A percentile compares a stretch with the other conserved stretches of the same genome.
phyloP scores from a whole-genome alignment of 345 rosid genomes.

The Eucalyptus caleyi region DNA sequence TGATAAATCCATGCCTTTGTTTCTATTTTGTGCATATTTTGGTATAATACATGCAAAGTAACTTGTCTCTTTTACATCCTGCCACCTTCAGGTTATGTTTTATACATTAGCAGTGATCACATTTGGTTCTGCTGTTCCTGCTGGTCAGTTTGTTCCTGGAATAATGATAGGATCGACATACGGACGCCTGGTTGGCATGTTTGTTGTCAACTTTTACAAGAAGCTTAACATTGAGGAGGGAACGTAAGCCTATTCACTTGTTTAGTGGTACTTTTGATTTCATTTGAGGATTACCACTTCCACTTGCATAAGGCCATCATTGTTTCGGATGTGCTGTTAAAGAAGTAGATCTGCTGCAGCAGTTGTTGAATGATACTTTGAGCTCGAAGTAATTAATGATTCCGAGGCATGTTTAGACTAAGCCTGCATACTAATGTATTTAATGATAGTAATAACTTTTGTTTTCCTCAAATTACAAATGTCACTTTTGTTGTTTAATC shows the following conservation, averaged over 20 bases:
- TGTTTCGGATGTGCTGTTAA: neutral
- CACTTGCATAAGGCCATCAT: neutral
- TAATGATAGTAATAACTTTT: neutral
- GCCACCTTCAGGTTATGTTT: constrained; percentile 77
- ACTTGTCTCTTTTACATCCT: neutral
- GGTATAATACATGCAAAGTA: neutral
- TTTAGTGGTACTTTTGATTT: neutral
- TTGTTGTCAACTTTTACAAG: constrained; percentile 80
- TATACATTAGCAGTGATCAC: constrained; percentile 85
- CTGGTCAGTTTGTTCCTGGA: constrained; percentile 98
- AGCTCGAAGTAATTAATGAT: neutral
- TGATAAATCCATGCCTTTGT: neutral
- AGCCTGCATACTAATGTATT: neutral
- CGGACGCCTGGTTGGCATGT: constrained; percentile 98
- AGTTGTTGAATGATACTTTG: neutral
- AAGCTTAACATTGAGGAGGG: constrained; percentile 97
- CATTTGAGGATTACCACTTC: neutral
- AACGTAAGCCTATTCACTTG: constrained; percentile 56
- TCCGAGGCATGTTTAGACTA: neutral
- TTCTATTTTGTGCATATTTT: neutral
- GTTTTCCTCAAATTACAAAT: neutral
- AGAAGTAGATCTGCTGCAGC: neutral
- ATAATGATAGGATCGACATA: constrained; percentile 98
- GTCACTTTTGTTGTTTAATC: neutral
- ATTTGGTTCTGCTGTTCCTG: constrained; percentile 97